These are phyloP conservation scores for Ceratobasidium sp. DNA, from an alignment of 1,284 basidiomycete genomes.

Conservation along the genomic window DNA sequence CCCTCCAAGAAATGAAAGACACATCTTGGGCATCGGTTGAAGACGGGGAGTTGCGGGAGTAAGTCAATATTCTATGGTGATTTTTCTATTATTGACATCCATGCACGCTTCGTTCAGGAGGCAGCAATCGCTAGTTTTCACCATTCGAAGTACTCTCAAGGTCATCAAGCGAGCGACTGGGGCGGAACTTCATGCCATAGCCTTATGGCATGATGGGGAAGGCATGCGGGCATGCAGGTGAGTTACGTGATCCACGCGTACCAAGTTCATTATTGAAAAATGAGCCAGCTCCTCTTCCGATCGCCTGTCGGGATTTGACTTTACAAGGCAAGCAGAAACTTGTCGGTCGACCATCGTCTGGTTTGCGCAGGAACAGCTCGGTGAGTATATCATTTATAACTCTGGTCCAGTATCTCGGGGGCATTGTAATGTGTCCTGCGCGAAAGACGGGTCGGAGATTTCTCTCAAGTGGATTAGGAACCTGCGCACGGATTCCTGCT, in stretches of 20 bases:
- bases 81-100: neutral
- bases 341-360: too few relatives aligned
- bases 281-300: too few relatives aligned
- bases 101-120: neutral
- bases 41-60: neutral
- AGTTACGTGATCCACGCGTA: neutral
- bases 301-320: too few relatives aligned
- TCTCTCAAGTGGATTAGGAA: too few relatives aligned
- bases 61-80: too few relatives aligned
- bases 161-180: neutral
- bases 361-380: too few relatives aligned
- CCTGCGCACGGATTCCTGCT: too few relatives aligned
- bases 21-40: neutral
- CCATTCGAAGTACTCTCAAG: neutral
- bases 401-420: too few relatives aligned
- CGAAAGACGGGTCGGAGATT: too few relatives aligned
- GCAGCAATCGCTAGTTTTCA: neutral
- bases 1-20: neutral
- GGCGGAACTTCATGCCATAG: neutral
- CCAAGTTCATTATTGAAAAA: neutral
- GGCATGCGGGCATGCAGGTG: neutral
- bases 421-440: too few relatives aligned
- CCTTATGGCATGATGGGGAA: neutral
- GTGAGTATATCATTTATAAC: too few relatives aligned
- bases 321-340: too few relatives aligned